These are phyloP conservation scores for Helotiales sp. DNA, from an alignment of 2,329 filamentous ascomycete genomes.

Conservation along the genomic window DNA sequence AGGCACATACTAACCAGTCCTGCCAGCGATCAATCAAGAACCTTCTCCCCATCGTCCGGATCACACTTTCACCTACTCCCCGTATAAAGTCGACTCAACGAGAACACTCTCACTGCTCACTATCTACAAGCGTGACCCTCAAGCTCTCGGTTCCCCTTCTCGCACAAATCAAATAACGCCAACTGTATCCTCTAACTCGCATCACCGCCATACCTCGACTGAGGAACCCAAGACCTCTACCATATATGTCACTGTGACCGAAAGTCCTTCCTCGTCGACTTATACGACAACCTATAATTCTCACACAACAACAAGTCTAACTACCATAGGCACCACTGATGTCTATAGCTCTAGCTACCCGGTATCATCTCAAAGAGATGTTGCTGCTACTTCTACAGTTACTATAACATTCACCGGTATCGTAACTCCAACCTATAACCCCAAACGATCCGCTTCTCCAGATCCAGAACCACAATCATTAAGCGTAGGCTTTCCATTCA, in stretches of 20 bases:
- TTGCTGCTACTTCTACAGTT: not conserved
- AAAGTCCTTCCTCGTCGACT: not conserved
- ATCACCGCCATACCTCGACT: not conserved
- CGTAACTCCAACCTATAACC: not conserved
- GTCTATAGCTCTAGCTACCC: not conserved
- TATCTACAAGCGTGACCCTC: conserved; percentile 11
- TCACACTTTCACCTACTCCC: not conserved
- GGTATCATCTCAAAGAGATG: not conserved
- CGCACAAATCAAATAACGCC: not conserved
- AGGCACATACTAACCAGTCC: not conserved
- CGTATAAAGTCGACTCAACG: not conserved
- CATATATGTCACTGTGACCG: not conserved
- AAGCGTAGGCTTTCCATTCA: not conserved
- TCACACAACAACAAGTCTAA: not conserved
- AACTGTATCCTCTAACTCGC: not conserved
- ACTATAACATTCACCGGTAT: not conserved
- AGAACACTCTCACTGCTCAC: not conserved
- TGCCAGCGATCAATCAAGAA: not conserved
- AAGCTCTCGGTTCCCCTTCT: conserved; percentile 3
- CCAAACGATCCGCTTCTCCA: not conserved
- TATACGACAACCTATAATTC: not conserved
- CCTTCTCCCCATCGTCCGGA: not conserved
- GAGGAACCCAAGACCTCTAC: not conserved
- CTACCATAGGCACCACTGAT: not conserved
- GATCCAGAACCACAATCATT: not conserved